Percentiles rank a stretch among this genome's conserved stretches.
These are phyloP conservation scores for Thamnidium elegans DNA, from an alignment of 192 early-diverging fungal genomes.

Conservation along the genomic window DNA sequence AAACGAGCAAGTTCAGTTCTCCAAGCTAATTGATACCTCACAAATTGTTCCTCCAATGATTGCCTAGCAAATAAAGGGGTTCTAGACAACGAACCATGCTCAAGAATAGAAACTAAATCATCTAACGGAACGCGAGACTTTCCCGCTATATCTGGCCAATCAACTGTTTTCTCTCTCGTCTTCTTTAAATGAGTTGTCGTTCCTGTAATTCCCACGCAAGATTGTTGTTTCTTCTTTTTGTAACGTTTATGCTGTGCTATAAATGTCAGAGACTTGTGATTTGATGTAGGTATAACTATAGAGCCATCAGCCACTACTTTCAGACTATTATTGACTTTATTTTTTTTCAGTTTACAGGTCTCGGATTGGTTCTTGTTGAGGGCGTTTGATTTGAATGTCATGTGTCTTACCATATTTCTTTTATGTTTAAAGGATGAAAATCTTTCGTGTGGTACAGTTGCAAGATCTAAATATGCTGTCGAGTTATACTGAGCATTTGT, in stretches of 20 bases:
- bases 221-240: not conserved
- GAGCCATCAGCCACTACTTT: not conserved
- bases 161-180: constrained; percentile 19
- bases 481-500: constrained; percentile 8
- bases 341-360: not conserved
- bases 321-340: not conserved
- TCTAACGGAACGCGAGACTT: constrained; percentile 46
- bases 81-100: constrained; percentile 50
- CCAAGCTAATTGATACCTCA: constrained; percentile 60
- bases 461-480: constrained; percentile 35
- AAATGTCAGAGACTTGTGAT: too few species aligned
- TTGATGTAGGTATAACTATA: not conserved
- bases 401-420: constrained; percentile 3
- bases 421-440: constrained; percentile 3
- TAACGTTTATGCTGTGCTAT: not conserved
- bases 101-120: constrained; percentile 57
- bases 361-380: not conserved
- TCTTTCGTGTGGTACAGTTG: constrained; percentile 2
- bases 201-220: constrained; percentile 29
- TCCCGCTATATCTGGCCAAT: constrained; percentile 34
- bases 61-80: constrained; percentile 66
- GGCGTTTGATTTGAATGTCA: not conserved
- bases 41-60: constrained; percentile 68
- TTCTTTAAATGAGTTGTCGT: constrained; percentile 4
- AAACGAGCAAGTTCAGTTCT: constrained; percentile 68